Evolutionary conservation across 2,329 filamentous ascomycete species (phyloP), one percentile per base, ranked within the genome.

Genomic region (Pseudogymnoascus sp.): DNA sequence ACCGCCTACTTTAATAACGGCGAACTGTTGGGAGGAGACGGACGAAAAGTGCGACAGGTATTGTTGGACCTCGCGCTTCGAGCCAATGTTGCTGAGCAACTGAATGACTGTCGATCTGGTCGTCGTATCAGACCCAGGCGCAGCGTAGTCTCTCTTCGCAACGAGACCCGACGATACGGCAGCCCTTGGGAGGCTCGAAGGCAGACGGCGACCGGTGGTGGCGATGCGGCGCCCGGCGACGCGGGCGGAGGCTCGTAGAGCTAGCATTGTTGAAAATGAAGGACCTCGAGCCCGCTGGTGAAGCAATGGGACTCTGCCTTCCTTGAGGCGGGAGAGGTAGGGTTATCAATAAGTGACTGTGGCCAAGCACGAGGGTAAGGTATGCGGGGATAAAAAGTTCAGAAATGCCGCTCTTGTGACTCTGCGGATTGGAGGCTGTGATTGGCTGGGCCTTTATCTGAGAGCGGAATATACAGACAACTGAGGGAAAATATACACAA

Each of bases 31-130:
- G 37, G 92, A 96, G 49, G 92, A 94, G 65, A 97, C 92, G 35
- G 92, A 96, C 69, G 89, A 94, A 81, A 99, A 99, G 75, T 97
- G 92, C 68, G 92, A 94, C 64, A 97, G 87, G 77, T 97, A 97
- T 77, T 97, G 93, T 80, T 97, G 91, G 66, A 95, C 91, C 79
- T 99, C 93, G 65, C 93, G 83, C 83, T 95, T 96, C 66, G 92
- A 96, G 66, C 92, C 93, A 74, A 97, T 95, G 78, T 93, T 96
- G 79, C 91, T 96, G 69, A 97, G 83, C 64, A 96, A 84, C 78
- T 93, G 91, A 72, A 95, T 88, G 66, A 96, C 91, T 62, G 91
- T 92, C 55, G 88, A 88, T 64, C 90, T 84, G 49, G 89, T 91
- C 63, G 71, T 70, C 38, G 72, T 67, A 63, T 67, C 72, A 39